phyloP scores from a whole-genome alignment of 352 stramenopile species.

The Globisporangium parvum region DNA sequence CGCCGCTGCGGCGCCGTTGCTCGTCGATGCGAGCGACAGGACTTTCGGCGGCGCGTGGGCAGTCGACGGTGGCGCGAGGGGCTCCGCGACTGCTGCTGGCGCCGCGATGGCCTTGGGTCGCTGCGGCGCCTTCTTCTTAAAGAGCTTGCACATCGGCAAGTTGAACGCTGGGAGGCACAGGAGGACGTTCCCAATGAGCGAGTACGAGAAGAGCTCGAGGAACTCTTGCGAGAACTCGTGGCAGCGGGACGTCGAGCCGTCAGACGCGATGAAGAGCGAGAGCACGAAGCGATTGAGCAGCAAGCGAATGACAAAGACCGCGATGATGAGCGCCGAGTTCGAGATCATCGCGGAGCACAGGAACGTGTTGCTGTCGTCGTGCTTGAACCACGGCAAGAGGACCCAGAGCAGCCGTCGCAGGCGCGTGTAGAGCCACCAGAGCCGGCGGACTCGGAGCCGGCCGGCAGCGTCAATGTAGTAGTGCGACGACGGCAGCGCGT shows the following conservation, averaged over 20 bases:
- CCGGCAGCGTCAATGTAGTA: constrained; percentile 59
- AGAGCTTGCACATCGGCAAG: constrained; percentile 46
- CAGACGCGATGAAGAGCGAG: constrained; percentile 25
- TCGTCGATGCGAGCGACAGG: constrained; percentile 24
- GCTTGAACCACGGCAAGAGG: constrained; percentile 53
- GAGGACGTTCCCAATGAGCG: constrained; percentile 50
- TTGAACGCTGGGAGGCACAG: constrained; percentile 68
- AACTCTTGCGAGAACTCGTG: constrained; percentile 53
- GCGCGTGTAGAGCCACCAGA: constrained; percentile 56
- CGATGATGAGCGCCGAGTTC: constrained; percentile 66
- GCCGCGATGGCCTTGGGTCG: neutral
- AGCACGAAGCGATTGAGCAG: constrained; percentile 45
- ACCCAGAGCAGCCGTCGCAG: constrained; percentile 35
- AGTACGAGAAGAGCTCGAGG: constrained; percentile 62
- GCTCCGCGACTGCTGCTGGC: constrained; percentile 4
- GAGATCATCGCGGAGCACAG: constrained; percentile 65
- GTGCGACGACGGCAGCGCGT: constrained; percentile 34
- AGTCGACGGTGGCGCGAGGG: too few species aligned
- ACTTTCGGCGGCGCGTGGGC: neutral
- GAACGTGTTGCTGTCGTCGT: constrained; percentile 80
- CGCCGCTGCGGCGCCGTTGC: constrained; percentile 21
- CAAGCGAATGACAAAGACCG: constrained; percentile 40
- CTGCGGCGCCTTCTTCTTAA: constrained; percentile 17
- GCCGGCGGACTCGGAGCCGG: constrained; percentile 35
- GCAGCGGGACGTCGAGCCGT: constrained; percentile 17